Conservation (phyloP, 306 rosid genomes). For the Malus fusca region DNA sequence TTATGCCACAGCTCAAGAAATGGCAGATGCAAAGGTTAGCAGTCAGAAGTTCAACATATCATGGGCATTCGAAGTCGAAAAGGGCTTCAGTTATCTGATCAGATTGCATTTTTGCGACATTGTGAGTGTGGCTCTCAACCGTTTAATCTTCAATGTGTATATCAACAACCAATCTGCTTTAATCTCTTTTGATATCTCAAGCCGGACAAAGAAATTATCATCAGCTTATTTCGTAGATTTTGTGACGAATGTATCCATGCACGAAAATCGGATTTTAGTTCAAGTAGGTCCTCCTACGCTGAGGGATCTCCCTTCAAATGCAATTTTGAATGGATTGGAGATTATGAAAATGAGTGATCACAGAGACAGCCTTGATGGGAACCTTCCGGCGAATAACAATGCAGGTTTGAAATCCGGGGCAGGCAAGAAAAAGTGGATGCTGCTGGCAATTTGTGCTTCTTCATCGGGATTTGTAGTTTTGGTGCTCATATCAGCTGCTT, state of each 20-base stretch:
- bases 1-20: conserved; percentile 36
- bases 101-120: conserved; percentile 33
- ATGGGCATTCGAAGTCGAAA: conserved; percentile 27
- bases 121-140: conserved; percentile 18
- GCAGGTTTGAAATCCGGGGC: conserved; percentile 4
- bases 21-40: conserved; percentile 32
- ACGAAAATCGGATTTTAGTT: conserved; percentile 19
- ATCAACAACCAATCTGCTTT: conserved; percentile 27
- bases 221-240: conserved; percentile 27
- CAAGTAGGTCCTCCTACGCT: conserved; percentile 29
- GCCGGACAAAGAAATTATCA: conserved; percentile 22
- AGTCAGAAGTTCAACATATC: conserved; percentile 33
- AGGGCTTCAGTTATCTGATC: conserved; percentile 21
- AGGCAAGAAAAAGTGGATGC: conserved; percentile 12
- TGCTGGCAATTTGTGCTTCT: conserved; percentile 10
- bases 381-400: background rate
- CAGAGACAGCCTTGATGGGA: conserved; percentile 16
- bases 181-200: conserved; percentile 24
- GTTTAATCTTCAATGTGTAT: conserved; percentile 33
- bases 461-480: conserved; percentile 16
- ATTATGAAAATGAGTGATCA: conserved; percentile 26
- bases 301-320: conserved; percentile 19
- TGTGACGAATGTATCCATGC: conserved; percentile 9
- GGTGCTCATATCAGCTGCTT: conserved; percentile 9
- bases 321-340: conserved; percentile 40